Evolutionary conservation across 805 yeast species (phyloP), one percentile per base, ranked within the genome.

Genomic region (Blastobotrys chiropterorum): DNA sequence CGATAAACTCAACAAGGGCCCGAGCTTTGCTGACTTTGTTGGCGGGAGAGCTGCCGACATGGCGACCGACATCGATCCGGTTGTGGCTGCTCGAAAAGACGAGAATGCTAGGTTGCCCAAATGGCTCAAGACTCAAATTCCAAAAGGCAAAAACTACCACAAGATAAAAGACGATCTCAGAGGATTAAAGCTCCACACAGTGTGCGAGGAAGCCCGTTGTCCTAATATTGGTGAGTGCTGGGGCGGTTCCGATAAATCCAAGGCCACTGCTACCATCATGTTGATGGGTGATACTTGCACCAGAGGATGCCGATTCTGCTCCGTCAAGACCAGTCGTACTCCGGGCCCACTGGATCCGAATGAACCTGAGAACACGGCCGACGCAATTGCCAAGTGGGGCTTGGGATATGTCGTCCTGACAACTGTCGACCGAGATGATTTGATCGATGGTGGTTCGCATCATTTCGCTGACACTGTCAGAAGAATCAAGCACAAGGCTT

Each of bases 201-300:
- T 94, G 30, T 94, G 99, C 71, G 98, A 94, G 69, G 99, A 94
- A 65, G 99, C 99, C 3, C 85, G 94, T 65, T 94, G 99, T 71
- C 99, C 99, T n/a, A 94, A 94, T 67, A 94, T 94, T 56, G 97
- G 98, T 49, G 99, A 94, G 68, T 94, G 99, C 70, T 94, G 99
- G 99, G 98, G 99, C 51, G 99, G 99, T 30, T 81, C 83, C 62
- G 82, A 78, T 61, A 79, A 90, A 67, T 81, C 92, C 4, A 92
- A 89, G 57, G 97, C 99, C 2, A 89, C 97, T 5, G 96, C 96
- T 3, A 94, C 99, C 1, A 94, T 94, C 60, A 94, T 94, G 99
- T 75, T 94, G 53, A 77, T 94, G 79, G 99, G 99, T 56, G 99
- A 94, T 63, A 94, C 99, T 0, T 94, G 99, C 71, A 94, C 99